These are phyloP conservation scores for Pleurotus ostreatus DNA, from an alignment of 768 basidiomycete species.

Conservation along the genomic window DNA sequence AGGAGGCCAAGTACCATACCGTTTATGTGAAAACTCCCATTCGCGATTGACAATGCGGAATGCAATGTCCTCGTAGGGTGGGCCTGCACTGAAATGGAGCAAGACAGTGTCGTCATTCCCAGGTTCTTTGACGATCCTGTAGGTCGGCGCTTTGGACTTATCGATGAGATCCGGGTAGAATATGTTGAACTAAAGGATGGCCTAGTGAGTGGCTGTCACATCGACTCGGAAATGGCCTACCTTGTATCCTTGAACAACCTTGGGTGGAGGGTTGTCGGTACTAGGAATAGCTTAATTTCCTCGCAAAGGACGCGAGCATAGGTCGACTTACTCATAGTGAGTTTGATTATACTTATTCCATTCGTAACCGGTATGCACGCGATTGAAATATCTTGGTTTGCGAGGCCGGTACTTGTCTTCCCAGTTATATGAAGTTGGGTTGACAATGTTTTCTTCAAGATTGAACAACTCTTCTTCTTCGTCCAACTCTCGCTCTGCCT, in stretches of 20 bases:
- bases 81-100: conserved; percentile 91
- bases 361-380: conserved; percentile 98
- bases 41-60: conserved; percentile 97
- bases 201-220: too few relatives aligned
- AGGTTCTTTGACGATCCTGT: conserved; percentile 90
- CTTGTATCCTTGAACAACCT: conserved; percentile 99
- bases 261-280: conserved; percentile 97
- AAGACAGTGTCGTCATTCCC: conserved; percentile 95
- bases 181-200: conserved; percentile 71
- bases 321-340: conserved; percentile 85
- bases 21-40: conserved; percentile 98
- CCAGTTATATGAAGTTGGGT: conserved; percentile 91
- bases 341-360: conserved; percentile 99
- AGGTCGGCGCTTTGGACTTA: conserved; percentile 94
- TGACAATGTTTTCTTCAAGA: conserved; percentile 80
- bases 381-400: conserved; percentile 97
- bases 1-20: conserved; percentile 38
- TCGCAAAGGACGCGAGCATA: conserved; percentile 1
- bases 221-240: conserved; percentile 26
- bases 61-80: conserved; percentile 98
- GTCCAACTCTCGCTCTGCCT: conserved; percentile 89
- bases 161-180: conserved; percentile 99
- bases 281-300: conserved; percentile 35
- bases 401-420: conserved; percentile 97
- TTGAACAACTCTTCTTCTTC: conserved; percentile 97